phyloP scores from a whole-genome alignment of 305 asterid species.

The Fraxinus dipetala region DNA sequence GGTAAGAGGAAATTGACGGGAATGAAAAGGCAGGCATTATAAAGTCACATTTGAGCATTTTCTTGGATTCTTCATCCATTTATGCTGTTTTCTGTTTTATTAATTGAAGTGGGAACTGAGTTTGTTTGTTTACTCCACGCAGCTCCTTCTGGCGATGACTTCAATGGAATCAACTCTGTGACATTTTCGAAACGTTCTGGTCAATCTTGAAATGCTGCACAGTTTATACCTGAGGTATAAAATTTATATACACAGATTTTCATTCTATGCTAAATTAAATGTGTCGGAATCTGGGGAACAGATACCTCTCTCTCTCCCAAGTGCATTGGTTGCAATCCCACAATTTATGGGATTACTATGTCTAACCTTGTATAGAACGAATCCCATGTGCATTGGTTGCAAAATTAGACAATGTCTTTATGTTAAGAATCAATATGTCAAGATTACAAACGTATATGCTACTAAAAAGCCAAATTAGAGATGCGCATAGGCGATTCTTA shows the following conservation, averaged over 20 bases:
- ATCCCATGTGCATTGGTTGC: not conserved
- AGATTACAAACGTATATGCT: not conserved
- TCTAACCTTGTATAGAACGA: not conserved
- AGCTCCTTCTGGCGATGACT: constrained; percentile 26
- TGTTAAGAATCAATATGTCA: not conserved
- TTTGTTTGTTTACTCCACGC: not conserved
- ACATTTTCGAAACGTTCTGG: not conserved
- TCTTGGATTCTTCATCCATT: constrained; percentile 39
- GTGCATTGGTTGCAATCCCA: not conserved
- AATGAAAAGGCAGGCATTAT: constrained; percentile 6
- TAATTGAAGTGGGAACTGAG: not conserved
- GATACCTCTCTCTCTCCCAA: not conserved
- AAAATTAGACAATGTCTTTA: not conserved
- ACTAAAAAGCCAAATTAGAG: not conserved
- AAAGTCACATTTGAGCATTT: constrained; percentile 28
- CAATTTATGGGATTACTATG: not conserved
- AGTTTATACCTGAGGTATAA: not conserved
- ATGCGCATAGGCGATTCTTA: not conserved
- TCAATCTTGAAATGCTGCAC: not conserved
- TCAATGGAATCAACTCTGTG: constrained; percentile 30
- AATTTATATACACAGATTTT: not conserved
- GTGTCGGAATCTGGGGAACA: not conserved
- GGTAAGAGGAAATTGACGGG: not conserved
- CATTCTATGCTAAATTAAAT: not conserved
- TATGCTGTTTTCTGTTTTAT: constrained; percentile 19